These are phyloP conservation scores for Lasiodiplodia sp. DNA, from an alignment of 2,329 filamentous ascomycete genomes.

Conservation along the genomic window DNA sequence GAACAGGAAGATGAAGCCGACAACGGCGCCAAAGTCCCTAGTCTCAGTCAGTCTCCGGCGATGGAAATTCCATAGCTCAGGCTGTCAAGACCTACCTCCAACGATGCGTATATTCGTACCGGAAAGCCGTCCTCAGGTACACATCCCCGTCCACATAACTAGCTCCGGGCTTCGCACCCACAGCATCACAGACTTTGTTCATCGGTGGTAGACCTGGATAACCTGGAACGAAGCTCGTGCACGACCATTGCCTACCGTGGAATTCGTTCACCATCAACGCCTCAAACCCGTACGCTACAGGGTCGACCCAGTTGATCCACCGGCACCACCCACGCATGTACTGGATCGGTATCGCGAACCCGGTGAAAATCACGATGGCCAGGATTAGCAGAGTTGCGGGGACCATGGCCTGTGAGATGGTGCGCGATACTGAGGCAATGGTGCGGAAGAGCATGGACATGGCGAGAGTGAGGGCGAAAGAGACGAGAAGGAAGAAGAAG, in stretches of 20 bases:
- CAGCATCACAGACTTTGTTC: conserved; percentile 49
- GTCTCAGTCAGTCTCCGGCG: neutral
- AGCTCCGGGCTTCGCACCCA: conserved; percentile 51
- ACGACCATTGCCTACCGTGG: conserved; percentile 65
- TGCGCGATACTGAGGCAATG: conserved; percentile 78
- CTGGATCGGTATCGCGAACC: conserved; percentile 63
- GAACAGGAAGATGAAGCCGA: conserved; percentile 54
- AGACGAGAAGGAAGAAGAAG: conserved; percentile 85
- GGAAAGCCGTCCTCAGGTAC: conserved; percentile 45
- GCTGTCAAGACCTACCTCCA: conserved; percentile 44
- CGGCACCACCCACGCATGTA: conserved; percentile 82
- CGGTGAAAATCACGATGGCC: conserved; percentile 72
- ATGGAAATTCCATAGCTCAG: neutral
- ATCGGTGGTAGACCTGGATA: conserved; percentile 47
- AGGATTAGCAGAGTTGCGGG: conserved; percentile 67
- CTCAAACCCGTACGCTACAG: conserved; percentile 82
- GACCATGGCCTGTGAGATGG: conserved; percentile 65
- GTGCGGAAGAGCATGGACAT: conserved; percentile 90
- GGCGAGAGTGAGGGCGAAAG: conserved; percentile 73
- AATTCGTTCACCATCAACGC: conserved; percentile 83
- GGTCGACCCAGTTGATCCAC: conserved; percentile 85
- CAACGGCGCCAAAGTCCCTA: conserved; percentile 54
- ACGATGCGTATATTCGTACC: conserved; percentile 48
- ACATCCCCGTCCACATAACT: conserved; percentile 48
- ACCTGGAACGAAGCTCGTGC: conserved; percentile 53